A percentile compares a stretch with the other conserved stretches of the same genome.
Conservation (phyloP, 495 filamentous ascomycete species). For the Xylaria venustula region DNA sequence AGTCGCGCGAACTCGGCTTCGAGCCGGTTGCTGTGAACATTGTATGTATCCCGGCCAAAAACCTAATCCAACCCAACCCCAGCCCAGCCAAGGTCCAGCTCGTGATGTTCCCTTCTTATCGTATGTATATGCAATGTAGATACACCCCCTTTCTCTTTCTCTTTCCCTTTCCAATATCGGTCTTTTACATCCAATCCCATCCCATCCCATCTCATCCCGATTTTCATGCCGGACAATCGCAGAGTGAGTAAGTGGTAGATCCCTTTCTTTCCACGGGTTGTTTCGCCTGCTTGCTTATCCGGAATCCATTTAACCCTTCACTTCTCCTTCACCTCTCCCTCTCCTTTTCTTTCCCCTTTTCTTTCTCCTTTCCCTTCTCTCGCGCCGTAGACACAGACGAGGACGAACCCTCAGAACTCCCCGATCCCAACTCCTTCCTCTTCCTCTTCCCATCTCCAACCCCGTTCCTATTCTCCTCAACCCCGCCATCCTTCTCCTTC, state of each 20-base stretch:
- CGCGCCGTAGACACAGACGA: not conserved
- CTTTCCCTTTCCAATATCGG: too few relatives aligned
- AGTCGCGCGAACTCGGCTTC: too few relatives aligned
- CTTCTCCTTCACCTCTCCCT: not conserved
- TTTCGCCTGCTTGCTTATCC: not conserved
- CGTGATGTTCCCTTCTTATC: too few relatives aligned
- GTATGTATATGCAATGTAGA: not conserved
- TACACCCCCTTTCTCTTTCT: not conserved
- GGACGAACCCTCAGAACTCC: not conserved
- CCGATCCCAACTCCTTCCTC: too few relatives aligned
- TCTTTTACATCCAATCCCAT: not conserved
- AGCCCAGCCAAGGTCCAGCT: too few relatives aligned
- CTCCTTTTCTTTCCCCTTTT: not conserved
- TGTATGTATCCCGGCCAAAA: too few relatives aligned
- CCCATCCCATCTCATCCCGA: not conserved
- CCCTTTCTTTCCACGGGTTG: too few relatives aligned
- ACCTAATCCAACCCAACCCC: too few relatives aligned
- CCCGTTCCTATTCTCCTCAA: not conserved
- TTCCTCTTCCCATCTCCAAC: too few relatives aligned
- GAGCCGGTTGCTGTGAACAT: too few relatives aligned
- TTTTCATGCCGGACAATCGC: not conserved
- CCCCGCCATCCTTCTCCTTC: constrained; percentile 15
- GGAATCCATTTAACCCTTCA: too few relatives aligned
- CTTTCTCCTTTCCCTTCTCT: not conserved
- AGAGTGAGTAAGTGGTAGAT: not conserved